These are phyloP conservation scores for Aechmea fasciata DNA, from an alignment of 176 grass and related monocot genomes.

Conservation along the genomic window DNA sequence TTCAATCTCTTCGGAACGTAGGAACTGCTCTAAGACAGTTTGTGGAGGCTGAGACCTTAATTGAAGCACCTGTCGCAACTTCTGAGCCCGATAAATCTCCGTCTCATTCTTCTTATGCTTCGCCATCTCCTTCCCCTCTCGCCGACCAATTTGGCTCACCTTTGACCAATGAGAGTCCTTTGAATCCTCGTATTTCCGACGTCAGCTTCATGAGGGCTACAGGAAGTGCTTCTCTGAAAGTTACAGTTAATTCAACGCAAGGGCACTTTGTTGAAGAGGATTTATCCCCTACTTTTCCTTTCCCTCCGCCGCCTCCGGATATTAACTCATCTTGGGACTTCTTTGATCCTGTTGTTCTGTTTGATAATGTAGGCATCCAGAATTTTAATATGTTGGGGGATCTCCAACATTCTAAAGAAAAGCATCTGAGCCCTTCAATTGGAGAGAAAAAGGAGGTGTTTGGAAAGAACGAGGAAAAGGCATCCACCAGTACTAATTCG, in stretches of 20 bases:
- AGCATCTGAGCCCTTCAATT: slow-evolving; percentile 4
- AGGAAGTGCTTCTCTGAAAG: slow-evolving; percentile 21
- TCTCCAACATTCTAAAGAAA: slow-evolving; percentile 5
- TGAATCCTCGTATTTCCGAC: neutral
- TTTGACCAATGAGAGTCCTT: slow-evolving; percentile 13
- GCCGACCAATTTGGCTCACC: slow-evolving; percentile 12
- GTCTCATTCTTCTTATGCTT: slow-evolving; percentile 29
- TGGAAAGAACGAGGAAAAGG: neutral
- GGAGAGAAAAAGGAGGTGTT: slow-evolving; percentile 5
- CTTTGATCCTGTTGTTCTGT: slow-evolving; percentile 35
- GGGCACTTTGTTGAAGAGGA: slow-evolving; percentile 25
- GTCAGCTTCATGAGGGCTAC: slow-evolving; percentile 33
- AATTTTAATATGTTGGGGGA: neutral
- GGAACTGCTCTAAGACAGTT: slow-evolving; percentile 35
- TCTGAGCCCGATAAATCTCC: slow-evolving; percentile 24
- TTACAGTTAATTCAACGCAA: slow-evolving; percentile 22
- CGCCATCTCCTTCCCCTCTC: slow-evolving; percentile 18
- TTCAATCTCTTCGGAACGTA: slow-evolving; percentile 39
- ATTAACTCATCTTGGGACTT: slow-evolving; percentile 46
- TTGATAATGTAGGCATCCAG: slow-evolving; percentile 9
- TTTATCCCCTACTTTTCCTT: neutral
- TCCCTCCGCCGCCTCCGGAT: slow-evolving; percentile 4
- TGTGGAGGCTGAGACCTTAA: slow-evolving; percentile 23
- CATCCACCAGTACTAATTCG: neutral
- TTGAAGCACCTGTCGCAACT: neutral